phyloP scores from a whole-genome alignment of 2,329 filamentous ascomycete genomes.

The Elsinoe batatas region DNA sequence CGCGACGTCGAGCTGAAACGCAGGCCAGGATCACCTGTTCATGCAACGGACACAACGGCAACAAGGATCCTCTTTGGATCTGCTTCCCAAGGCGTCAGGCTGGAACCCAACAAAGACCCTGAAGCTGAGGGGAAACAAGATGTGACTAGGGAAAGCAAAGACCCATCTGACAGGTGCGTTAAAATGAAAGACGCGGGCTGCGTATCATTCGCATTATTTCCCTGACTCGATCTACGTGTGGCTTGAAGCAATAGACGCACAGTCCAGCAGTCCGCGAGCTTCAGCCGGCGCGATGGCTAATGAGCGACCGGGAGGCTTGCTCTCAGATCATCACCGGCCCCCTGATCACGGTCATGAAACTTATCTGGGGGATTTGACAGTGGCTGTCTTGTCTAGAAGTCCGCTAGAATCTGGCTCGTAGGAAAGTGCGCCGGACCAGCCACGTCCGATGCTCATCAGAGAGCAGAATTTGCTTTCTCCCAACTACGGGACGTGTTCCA shows the following conservation, averaged over 20 bases:
- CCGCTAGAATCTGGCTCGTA: slow-evolving; percentile 6
- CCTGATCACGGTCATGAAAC: slow-evolving; percentile 4
- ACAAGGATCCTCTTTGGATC: neutral
- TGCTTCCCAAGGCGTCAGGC: neutral
- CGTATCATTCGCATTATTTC: slow-evolving; percentile 7
- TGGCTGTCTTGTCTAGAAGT: slow-evolving; percentile 7
- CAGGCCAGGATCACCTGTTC: slow-evolving; percentile 9
- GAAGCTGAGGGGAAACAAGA: slow-evolving; percentile 7
- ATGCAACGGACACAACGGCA: slow-evolving; percentile 1
- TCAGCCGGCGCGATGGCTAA: slow-evolving; percentile 1
- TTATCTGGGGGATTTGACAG: slow-evolving; percentile 11
- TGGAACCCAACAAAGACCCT: neutral
- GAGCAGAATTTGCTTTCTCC: neutral
- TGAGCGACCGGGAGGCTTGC: neutral
- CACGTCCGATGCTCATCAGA: neutral
- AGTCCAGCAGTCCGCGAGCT: slow-evolving; percentile 12
- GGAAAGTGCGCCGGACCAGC: neutral
- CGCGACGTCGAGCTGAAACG: neutral
- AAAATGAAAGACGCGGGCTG: slow-evolving; percentile 11
- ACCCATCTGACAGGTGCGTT: slow-evolving; percentile 7
- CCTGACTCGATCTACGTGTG: slow-evolving; percentile 12
- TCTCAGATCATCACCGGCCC: slow-evolving; percentile 5
- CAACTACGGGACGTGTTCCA: neutral
- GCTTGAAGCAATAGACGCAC: slow-evolving; percentile 4
- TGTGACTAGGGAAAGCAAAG: slow-evolving; percentile 1